Evolutionary conservation across 2,329 filamentous ascomycete genomes (phyloP).

Genomic region (Fusarium goolgardi): DNA sequence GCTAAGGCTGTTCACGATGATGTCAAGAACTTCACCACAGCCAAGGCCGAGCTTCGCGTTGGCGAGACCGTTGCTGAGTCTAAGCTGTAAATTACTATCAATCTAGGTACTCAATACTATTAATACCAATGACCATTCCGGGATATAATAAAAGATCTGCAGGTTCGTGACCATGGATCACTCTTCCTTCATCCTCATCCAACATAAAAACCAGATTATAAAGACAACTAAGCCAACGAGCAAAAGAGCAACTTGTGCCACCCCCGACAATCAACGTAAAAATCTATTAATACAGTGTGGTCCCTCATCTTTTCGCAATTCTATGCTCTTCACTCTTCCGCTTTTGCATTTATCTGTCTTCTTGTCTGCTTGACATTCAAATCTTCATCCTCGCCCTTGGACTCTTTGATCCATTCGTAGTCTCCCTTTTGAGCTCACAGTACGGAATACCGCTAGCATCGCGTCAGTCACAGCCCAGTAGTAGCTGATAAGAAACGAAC

Average conservation of each 20-base stretch:
- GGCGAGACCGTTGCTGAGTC: not conserved
- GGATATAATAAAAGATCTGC: no score
- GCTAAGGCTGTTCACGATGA: slow-evolving; percentile 7
- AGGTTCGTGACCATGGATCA: no score
- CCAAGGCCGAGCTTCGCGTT: not conserved
- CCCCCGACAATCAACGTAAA: no score
- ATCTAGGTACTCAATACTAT: fast-evolving
- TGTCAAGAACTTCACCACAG: slow-evolving; percentile 24
- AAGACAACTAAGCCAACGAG: no score
- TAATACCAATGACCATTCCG: not conserved
- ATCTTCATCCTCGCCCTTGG: slow-evolving; percentile 1
- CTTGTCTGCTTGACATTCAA: slow-evolving; percentile 8
- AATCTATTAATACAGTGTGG: no score
- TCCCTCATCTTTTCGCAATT: fast-evolving
- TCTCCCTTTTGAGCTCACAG: slow-evolving; percentile 16
- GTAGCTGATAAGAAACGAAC: fast-evolving
- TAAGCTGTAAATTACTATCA: not conserved
- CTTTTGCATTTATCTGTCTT: slow-evolving; percentile 7
- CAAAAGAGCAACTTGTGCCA: no score
- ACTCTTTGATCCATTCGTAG: slow-evolving; percentile 10
- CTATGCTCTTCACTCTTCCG: not conserved
- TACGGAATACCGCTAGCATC: not conserved
- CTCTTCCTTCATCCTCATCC: no score
- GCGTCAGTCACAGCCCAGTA: fast-evolving
- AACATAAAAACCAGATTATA: no score